phyloP scores from a whole-genome alignment of 1,284 basidiomycete species.

The Irpex sp. region DNA sequence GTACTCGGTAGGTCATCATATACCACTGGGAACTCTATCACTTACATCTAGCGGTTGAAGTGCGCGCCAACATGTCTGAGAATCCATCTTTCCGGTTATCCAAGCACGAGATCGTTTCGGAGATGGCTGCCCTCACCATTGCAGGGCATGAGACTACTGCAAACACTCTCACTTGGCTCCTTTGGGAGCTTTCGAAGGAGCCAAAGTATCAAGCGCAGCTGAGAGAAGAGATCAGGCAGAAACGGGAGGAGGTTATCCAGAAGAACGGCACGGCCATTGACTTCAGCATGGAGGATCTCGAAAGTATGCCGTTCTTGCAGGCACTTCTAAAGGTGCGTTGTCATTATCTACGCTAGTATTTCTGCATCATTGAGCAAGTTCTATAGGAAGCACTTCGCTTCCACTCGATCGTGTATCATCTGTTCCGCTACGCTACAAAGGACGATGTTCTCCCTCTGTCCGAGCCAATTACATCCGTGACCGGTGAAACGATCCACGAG shows the following conservation, averaged over 20 bases:
- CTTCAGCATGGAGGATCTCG: conserved; percentile 27
- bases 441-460: conserved; percentile 43
- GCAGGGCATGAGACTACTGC: conserved; percentile 27
- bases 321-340: conserved; percentile 16
- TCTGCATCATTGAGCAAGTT: conserved; percentile 22
- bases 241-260: conserved; percentile 17
- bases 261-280: conserved; percentile 20
- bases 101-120: conserved; percentile 13
- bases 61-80: conserved; percentile 22
- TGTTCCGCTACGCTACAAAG: conserved; percentile 5
- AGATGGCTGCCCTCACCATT: conserved; percentile 9
- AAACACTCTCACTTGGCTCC: conserved; percentile 20
- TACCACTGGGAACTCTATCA: background rate
- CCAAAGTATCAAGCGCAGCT: conserved; percentile 22
- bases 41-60: background rate
- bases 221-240: conserved; percentile 20
- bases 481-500: conserved; percentile 28
- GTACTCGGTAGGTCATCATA: conserved; percentile 16
- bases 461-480: conserved; percentile 31
- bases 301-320: conserved; percentile 22
- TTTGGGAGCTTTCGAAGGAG: conserved; percentile 25
- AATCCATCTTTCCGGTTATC: conserved; percentile 17
- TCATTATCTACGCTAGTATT: conserved; percentile 12
- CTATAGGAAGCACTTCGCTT: conserved; percentile 26
- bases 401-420: conserved; percentile 10